Base-by-base conservation (phyloP, 2,329 filamentous ascomycete genomes). In the Phaeoacremonium minimum region DNA sequence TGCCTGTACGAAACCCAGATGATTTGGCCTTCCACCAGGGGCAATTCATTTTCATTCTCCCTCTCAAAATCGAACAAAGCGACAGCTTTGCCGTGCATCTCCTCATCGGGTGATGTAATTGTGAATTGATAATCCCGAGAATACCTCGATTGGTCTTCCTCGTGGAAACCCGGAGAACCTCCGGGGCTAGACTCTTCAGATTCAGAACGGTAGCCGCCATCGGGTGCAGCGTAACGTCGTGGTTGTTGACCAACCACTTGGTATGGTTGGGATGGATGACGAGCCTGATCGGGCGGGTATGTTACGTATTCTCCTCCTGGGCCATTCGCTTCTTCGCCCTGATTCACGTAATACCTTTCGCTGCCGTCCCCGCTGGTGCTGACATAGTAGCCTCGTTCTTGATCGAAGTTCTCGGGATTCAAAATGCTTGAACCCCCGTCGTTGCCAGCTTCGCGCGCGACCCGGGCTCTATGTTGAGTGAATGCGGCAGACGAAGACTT, bases 1-100 rank as follows among this genome's bases (percentile, higher is more conserved):
- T 97, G 90, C 30, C 93, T 78, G 60, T 97, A 98, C 13, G 88
- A 95, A 16, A 98, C 90, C 70, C 93, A 85, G 38, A 98, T 95
- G 39, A 96, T 87, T 55, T 98, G 93, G 6, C 93, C 93, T 63
- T 98, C 93, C 1, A 87, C 82, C 32, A 98, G 68, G 4, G 89
- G 88, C 39, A 98, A 68, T 61, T 98, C 93, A 56, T 97, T 98
- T 58, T 96, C 89, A 57, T 97, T 96, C 61, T 97, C 91, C 19
- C 90, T 79, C 49, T 83, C 83, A 63, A 98, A 98, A 57, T 96
- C 90, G 57, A 95, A 98, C 15, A 98, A 71, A 6, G 93, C 93
- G 18, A 98, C 87, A 9, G 89, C 90, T 57, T 95, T 95, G 33
- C 93, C 93, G 55, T 96, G 90, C 78, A 96, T 96, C 60, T 97